These are phyloP conservation scores for Plectosphaerella plurivora DNA, from an alignment of 2,329 filamentous ascomycete genomes.

Conservation along the genomic window DNA sequence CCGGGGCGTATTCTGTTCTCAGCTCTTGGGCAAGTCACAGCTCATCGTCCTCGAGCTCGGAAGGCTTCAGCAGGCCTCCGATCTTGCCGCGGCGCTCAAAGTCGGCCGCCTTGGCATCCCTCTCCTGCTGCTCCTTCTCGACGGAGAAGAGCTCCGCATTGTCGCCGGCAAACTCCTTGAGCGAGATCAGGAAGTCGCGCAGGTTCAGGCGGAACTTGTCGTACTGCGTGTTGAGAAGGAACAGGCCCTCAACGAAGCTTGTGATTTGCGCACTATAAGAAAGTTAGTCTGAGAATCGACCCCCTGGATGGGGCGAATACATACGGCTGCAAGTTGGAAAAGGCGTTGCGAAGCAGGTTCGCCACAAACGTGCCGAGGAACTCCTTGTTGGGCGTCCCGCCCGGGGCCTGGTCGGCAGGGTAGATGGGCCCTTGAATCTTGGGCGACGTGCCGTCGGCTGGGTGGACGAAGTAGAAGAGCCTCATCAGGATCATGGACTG, in stretches of 20 bases:
- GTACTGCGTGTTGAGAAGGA: constrained; percentile 81
- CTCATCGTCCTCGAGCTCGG: constrained; percentile 90
- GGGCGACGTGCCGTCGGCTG: constrained; percentile 60
- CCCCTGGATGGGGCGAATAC: constrained; percentile 27
- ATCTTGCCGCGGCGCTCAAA: constrained; percentile 92
- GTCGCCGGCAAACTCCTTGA: constrained; percentile 95
- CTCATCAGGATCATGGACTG: constrained; percentile 90
- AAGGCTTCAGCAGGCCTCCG: constrained; percentile 91
- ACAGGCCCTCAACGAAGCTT: constrained; percentile 84
- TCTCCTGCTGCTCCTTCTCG: constrained; percentile 89
- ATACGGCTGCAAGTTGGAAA: constrained; percentile 87
- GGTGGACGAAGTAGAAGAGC: constrained; percentile 94
- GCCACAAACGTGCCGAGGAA: constrained; percentile 87
- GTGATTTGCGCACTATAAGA: constrained; percentile 71
- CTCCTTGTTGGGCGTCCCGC: constrained; percentile 83
- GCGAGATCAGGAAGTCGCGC: constrained; percentile 92
- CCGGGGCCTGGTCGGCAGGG: constrained; percentile 72
- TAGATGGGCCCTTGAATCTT: constrained; percentile 95
- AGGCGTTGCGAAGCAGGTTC: constrained; percentile 80
- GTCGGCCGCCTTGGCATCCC: constrained; percentile 81
- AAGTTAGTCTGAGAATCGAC: constrained; percentile 35
- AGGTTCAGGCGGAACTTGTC: constrained; percentile 94
- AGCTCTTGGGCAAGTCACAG: constrained; percentile 41
- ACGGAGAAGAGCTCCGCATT: constrained; percentile 91
- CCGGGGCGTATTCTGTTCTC: constrained; percentile 2